These are phyloP conservation scores for Kwoniella botswanensis DNA, from an alignment of 768 basidiomycete genomes.

Conservation along the genomic window DNA sequence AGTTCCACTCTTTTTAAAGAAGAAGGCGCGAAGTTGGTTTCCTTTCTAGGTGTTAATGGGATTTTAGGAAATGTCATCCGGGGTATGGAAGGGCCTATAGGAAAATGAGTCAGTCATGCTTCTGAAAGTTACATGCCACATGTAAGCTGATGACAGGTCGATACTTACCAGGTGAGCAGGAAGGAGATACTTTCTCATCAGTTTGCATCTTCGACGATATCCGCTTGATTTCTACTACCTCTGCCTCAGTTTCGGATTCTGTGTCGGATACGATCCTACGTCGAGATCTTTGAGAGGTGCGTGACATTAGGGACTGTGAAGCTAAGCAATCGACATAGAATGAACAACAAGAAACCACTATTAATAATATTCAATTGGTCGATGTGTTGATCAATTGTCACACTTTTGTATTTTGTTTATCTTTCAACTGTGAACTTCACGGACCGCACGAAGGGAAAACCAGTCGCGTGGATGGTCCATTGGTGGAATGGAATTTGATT, in stretches of 20 bases:
- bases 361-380: not conserved
- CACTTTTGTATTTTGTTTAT: not conserved
- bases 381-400: not conserved
- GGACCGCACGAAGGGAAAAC: not conserved
- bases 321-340: no score
- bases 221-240: not conserved
- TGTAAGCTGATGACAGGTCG: no score
- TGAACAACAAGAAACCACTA: no score
- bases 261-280: not conserved
- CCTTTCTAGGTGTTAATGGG: conserved; percentile 8
- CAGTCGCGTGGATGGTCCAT: not conserved
- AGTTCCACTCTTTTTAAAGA: conserved; percentile 14
- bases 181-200: not conserved
- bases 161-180: not conserved
- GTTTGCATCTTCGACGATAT: not conserved
- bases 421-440: not conserved
- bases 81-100: conserved; percentile 8
- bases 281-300: not conserved
- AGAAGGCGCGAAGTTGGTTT: conserved; percentile 7
- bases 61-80: not conserved
- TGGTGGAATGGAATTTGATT: conserved; percentile 2
- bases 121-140: no score
- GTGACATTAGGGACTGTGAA: not conserved
- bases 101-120: no score
- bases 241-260: not conserved